Percentiles rank a stretch among this genome's conserved stretches.
These are phyloP conservation scores for Penicillium sp. DNA, from an alignment of 2,329 filamentous ascomycete genomes.

Conservation along the genomic window DNA sequence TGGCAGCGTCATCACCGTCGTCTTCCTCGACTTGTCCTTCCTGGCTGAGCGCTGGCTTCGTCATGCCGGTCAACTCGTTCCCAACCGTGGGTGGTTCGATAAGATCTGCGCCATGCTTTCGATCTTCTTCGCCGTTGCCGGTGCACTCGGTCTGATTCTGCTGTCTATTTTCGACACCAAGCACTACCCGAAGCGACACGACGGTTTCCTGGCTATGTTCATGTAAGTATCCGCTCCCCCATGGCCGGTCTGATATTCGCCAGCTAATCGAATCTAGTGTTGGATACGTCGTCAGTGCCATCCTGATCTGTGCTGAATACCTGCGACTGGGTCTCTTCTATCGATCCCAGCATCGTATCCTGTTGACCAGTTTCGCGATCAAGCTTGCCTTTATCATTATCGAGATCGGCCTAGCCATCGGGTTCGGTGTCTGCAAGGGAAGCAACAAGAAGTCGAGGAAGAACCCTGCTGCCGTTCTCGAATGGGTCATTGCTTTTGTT, in stretches of 20 bases:
- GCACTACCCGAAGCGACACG: constrained; percentile 62
- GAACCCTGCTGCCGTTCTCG: constrained; percentile 70
- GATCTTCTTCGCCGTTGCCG: constrained; percentile 62
- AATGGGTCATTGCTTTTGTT: constrained; percentile 73
- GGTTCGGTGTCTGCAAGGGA: constrained; percentile 56
- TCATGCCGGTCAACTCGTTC: constrained; percentile 70
- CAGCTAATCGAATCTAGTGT: constrained; percentile 31
- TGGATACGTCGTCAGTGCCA: constrained; percentile 77
- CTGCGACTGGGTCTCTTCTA: constrained; percentile 76
- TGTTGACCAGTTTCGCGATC: constrained; percentile 76
- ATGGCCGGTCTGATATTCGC: background rate
- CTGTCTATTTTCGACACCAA: constrained; percentile 80
- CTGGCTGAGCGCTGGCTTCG: constrained; percentile 77
- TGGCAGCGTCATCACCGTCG: constrained; percentile 59
- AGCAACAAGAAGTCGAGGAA: constrained; percentile 47
- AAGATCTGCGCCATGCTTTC: constrained; percentile 37
- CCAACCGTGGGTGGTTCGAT: constrained; percentile 54
- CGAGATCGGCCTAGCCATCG: constrained; percentile 63
- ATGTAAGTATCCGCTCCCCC: constrained; percentile 45
- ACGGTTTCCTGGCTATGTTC: constrained; percentile 74
- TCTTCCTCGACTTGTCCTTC: constrained; percentile 78
- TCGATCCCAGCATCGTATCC: constrained; percentile 62
- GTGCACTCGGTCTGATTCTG: constrained; percentile 73
- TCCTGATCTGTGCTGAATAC: constrained; percentile 88
- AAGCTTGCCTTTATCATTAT: constrained; percentile 80